Evolutionary conservation across 441 rosid genomes (phyloP).

Genomic region (Arabidopsis hybrid): DNA sequence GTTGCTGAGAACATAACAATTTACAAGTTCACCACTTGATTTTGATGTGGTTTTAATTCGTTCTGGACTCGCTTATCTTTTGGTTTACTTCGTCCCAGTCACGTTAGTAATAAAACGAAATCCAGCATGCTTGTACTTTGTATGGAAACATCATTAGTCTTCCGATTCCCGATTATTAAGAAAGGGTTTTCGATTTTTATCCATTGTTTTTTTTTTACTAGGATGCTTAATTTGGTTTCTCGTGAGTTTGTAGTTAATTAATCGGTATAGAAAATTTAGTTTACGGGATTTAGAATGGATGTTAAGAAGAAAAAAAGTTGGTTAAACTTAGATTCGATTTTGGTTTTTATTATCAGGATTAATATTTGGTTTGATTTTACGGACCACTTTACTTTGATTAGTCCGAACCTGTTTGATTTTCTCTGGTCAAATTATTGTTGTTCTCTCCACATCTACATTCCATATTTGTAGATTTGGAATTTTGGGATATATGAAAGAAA

Average conservation of each 20-base stretch:
- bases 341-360: too few relatives aligned
- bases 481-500: too few relatives aligned
- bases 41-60: slow-evolving; percentile 14
- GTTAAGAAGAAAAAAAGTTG: not conserved
- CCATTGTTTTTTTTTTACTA: not conserved
- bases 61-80: slow-evolving; percentile 19
- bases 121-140: slow-evolving; percentile 2
- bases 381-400: not conserved
- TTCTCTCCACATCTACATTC: not conserved
- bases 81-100: not conserved
- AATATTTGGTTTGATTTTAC: not conserved
- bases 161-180: slow-evolving; percentile 1
- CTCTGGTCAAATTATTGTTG: not conserved
- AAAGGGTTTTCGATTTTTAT: not conserved
- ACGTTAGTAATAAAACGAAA: slow-evolving; percentile 24
- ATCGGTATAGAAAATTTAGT: not conserved
- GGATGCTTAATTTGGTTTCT: not conserved
- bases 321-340: not conserved
- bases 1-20: slow-evolving; percentile 22
- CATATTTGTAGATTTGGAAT: too few relatives aligned
- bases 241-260: not conserved
- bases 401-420: not conserved
- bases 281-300: not conserved
- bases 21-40: slow-evolving; percentile 23
- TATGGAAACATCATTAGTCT: not conserved